These are phyloP conservation scores for Diatrype stigma DNA, from an alignment of 2,329 filamentous ascomycete species.

Conservation along the genomic window DNA sequence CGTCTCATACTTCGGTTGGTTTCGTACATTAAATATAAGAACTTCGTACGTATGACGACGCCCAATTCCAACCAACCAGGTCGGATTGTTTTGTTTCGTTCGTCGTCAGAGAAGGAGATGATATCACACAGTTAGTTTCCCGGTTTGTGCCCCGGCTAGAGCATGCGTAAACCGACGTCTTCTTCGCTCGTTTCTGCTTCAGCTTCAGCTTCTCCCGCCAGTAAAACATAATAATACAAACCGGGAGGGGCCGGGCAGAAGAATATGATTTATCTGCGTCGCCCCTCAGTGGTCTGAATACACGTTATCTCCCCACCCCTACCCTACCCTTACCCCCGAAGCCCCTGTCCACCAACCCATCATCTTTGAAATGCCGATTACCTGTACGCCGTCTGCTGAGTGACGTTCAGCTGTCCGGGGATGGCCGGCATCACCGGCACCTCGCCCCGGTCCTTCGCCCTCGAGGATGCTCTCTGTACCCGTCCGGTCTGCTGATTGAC, in stretches of 20 bases:
- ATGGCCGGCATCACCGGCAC: conserved; percentile 22
- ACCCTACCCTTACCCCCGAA: not conserved
- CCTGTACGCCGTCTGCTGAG: conserved; percentile 19
- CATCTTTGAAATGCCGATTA: conserved; percentile 6
- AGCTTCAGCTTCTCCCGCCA: too few relatives aligned
- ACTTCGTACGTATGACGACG: too few relatives aligned
- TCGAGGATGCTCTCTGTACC: conserved; percentile 43
- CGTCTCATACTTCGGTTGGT: too few relatives aligned
- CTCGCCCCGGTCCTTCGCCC: conserved; percentile 25
- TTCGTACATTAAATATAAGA: too few relatives aligned
- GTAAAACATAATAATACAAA: too few relatives aligned
- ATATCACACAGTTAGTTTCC: not conserved
- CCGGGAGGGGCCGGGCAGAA: too few relatives aligned
- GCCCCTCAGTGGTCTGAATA: not conserved
- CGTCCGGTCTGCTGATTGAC: conserved; percentile 59
- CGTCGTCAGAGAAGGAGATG: too few relatives aligned
- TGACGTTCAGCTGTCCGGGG: conserved; percentile 16
- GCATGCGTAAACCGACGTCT: not conserved
- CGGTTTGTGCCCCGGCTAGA: not conserved
- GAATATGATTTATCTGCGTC: not conserved
- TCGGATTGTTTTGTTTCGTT: too few relatives aligned
- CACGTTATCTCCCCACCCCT: not conserved
- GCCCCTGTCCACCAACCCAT: not conserved
- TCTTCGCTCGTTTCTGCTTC: not conserved
- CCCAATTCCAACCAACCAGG: too few relatives aligned